A percentile compares a stretch with the other conserved stretches of the same genome.
These are phyloP conservation scores for Suillus bovinus DNA, from an alignment of 768 basidiomycete species.

Conservation along the genomic window DNA sequence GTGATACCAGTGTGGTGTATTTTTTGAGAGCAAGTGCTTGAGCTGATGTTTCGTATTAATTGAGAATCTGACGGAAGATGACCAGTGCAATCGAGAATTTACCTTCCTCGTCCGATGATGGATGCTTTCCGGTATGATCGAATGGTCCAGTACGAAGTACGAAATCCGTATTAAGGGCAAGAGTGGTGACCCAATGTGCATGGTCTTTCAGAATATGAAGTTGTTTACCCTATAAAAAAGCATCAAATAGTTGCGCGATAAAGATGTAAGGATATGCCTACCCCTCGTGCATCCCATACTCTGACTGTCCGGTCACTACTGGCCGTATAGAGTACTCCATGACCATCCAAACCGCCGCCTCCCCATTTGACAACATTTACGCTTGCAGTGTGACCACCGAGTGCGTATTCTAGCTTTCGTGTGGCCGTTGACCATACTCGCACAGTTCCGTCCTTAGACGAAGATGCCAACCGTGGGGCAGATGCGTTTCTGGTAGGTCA, in stretches of 20 bases:
- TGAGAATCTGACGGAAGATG: neutral
- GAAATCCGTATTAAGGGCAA: conserved; percentile 94
- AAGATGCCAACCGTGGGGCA: conserved; percentile 85
- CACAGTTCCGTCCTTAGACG: conserved; percentile 95
- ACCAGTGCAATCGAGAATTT: conserved; percentile 13
- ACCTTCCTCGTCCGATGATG: conserved; percentile 85
- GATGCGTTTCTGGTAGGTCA: conserved; percentile 59
- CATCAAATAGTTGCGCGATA: conserved; percentile 6
- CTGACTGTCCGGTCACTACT: conserved; percentile 93
- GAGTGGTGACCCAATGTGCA: conserved; percentile 98
- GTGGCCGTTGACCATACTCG: conserved; percentile 87
- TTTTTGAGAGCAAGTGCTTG: conserved; percentile 74
- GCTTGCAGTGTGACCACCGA: conserved; percentile 92
- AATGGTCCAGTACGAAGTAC: conserved; percentile 93
- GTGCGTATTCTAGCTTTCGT: conserved; percentile 73
- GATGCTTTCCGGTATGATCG: conserved; percentile 81
- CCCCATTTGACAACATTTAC: conserved; percentile 98
- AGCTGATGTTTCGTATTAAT: conserved; percentile 43
- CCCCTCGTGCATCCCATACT: conserved; percentile 88
- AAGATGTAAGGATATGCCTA: conserved; percentile 33
- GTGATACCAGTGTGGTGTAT: conserved; percentile 68
- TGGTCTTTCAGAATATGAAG: conserved; percentile 90
- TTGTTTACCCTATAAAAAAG: conserved; percentile 63
- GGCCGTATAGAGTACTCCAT: conserved; percentile 89
- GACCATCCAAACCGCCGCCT: conserved; percentile 66